Evolutionary conservation across 1,284 basidiomycete species (phyloP).

Genomic region (Austroboletus rostrupii): DNA sequence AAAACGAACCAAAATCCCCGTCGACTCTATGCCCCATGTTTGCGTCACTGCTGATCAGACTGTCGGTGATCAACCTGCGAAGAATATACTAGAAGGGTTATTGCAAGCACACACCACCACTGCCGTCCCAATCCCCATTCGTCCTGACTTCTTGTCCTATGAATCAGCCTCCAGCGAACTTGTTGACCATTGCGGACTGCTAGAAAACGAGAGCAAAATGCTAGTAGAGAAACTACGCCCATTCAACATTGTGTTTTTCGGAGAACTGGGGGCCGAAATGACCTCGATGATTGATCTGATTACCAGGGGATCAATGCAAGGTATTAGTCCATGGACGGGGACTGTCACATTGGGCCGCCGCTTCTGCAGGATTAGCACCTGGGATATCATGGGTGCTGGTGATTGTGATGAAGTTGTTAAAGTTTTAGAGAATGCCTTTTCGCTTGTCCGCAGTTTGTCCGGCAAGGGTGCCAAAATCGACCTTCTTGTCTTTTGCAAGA

Average conservation of each 20-base stretch:
- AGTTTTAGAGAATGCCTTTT: not conserved
- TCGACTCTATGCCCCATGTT: not conserved
- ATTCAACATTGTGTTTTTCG: not conserved
- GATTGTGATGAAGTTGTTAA: not conserved
- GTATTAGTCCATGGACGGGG: not conserved
- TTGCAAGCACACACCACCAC: not conserved
- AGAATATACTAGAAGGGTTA: not conserved
- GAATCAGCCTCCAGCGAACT: not conserved
- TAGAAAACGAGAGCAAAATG: not conserved
- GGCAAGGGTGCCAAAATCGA: conserved; percentile 16
- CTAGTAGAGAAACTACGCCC: not conserved
- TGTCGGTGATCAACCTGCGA: not conserved
- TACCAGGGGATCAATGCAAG: not conserved
- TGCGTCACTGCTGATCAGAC: not conserved
- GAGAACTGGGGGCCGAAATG: not conserved
- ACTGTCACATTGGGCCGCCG: not conserved
- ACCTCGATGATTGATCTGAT: conserved; percentile 7
- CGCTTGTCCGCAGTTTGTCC: not conserved
- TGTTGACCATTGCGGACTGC: not conserved
- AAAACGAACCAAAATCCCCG: not conserved
- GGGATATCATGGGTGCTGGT: not conserved
- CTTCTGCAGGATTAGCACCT: not conserved
- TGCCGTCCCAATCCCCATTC: not conserved
- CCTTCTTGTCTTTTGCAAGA: conserved; percentile 31
- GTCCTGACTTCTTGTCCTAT: not conserved